A percentile compares a stretch with the other conserved stretches of the same genome.
These are phyloP conservation scores for Pycnococcus provasolii DNA, from an alignment of 139 green algal genomes.

Conservation along the genomic window DNA sequence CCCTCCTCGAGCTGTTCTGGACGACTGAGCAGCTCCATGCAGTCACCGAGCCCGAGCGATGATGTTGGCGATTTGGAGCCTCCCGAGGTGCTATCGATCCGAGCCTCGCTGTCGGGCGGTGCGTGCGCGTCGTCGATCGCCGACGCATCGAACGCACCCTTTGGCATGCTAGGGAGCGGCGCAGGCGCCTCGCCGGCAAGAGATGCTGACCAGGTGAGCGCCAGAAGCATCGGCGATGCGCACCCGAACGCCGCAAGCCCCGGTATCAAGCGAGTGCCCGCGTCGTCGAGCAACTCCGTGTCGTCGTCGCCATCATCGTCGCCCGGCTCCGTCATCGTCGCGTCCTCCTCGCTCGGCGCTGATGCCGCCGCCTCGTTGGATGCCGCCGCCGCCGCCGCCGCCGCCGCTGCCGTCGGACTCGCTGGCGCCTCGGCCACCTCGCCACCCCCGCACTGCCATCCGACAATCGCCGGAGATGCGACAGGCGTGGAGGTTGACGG, in stretches of 20 bases:
- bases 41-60: not conserved
- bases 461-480: too few species aligned
- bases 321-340: not conserved
- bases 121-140: not conserved
- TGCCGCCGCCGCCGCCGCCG: not conserved
- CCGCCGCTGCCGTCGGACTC: not conserved
- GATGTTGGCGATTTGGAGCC: too few species aligned
- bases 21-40: not conserved
- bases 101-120: too few species aligned
- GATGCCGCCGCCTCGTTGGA: not conserved
- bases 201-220: too few species aligned
- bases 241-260: not conserved
- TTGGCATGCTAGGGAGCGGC: too few species aligned
- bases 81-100: too few species aligned
- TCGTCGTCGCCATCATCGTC: not conserved
- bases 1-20: conserved; percentile 61
- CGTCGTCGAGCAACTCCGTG: not conserved
- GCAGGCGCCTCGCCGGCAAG: too few species aligned
- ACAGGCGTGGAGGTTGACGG: too few species aligned
- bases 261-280: too few species aligned
- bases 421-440: too few species aligned
- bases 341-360: not conserved
- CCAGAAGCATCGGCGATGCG: too few species aligned
- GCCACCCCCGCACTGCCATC: too few species aligned
- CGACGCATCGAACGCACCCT: not conserved